Conservation (phyloP, 129 eudicot genomes). For the Chrysanthemum makinoi region DNA sequence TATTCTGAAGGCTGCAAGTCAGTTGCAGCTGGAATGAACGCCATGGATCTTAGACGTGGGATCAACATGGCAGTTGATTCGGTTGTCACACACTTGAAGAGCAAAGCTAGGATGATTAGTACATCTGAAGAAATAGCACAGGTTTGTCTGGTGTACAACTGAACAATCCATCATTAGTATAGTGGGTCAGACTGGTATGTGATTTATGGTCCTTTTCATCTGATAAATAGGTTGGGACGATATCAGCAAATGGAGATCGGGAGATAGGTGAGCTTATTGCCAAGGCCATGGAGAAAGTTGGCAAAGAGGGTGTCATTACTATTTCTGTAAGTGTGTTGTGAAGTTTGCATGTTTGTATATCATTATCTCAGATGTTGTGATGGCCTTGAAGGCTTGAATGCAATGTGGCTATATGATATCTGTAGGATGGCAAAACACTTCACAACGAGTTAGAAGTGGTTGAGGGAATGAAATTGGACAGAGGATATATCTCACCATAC, state of each 20-base stretch:
- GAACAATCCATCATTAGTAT: too few relatives aligned
- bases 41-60: constrained; percentile 18
- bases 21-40: constrained; percentile 12
- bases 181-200: too few relatives aligned
- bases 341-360: not conserved
- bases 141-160: not conserved
- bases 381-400: constrained; percentile 7
- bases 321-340: not conserved
- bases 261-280: constrained; percentile 15
- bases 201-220: too few relatives aligned
- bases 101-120: constrained; percentile 13
- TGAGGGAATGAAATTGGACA: constrained; percentile 44
- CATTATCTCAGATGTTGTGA: not conserved
- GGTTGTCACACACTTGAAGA: constrained; percentile 5
- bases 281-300: constrained; percentile 18
- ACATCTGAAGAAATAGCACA: constrained; percentile 11
- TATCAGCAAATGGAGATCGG: constrained; percentile 16
- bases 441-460: constrained; percentile 35
- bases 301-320: constrained; percentile 12
- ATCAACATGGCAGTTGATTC: constrained; percentile 12
- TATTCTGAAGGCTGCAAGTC: constrained; percentile 11
- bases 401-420: not conserved
- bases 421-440: constrained; percentile 35
- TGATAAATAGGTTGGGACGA: constrained; percentile 6
- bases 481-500: constrained; percentile 44